phyloP scores from a whole-genome alignment of 768 basidiomycete species.

The Mycena metata region DNA sequence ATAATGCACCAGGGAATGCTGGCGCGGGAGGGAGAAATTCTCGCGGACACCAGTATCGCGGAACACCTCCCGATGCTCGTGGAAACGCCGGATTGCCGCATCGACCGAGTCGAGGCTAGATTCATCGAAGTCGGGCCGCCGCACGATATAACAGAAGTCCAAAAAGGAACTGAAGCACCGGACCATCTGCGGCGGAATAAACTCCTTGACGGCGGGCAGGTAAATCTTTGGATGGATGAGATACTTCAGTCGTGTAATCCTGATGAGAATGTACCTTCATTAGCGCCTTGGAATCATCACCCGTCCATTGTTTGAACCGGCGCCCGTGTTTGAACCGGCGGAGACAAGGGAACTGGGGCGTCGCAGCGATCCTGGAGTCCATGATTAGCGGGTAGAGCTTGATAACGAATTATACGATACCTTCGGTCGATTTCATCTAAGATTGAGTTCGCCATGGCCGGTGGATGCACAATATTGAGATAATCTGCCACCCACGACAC shows the following conservation, averaged over 20 bases:
- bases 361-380: constrained; percentile 31
- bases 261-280: constrained; percentile 47
- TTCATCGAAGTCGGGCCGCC: constrained; percentile 28
- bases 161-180: constrained; percentile 36
- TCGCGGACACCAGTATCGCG: constrained; percentile 24
- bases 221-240: constrained; percentile 31
- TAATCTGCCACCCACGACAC: constrained; percentile 47
- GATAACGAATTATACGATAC: constrained; percentile 41
- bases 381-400: not conserved
- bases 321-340: constrained; percentile 38
- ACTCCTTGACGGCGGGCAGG: constrained; percentile 37
- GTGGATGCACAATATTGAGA: constrained; percentile 30
- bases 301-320: constrained; percentile 44
- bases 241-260: not conserved
- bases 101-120: constrained; percentile 23
- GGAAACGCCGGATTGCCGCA: constrained; percentile 21
- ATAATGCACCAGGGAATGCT: constrained; percentile 41
- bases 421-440: constrained; percentile 50
- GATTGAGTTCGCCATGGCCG: constrained; percentile 39
- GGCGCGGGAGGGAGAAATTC: constrained; percentile 37
- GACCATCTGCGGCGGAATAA: constrained; percentile 36
- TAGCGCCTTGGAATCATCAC: constrained; percentile 44
- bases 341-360: constrained; percentile 34
- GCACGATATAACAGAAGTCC: constrained; percentile 43
- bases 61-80: constrained; percentile 36